phyloP scores from a whole-genome alignment of 176 grass and related monocot genomes.

The Oryza glaberrima region DNA sequence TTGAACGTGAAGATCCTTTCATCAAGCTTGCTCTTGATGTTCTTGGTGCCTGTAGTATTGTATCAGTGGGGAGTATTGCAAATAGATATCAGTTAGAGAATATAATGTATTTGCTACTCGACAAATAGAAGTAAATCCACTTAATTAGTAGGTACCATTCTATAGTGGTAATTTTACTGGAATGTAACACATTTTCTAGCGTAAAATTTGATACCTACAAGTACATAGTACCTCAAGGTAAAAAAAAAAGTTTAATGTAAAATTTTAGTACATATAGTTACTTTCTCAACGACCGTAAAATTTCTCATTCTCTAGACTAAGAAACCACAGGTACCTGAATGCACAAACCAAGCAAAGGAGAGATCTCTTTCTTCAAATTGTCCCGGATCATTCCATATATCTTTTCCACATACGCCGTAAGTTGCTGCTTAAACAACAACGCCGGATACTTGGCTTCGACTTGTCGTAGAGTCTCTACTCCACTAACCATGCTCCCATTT shows the following conservation, averaged over 20 bases:
- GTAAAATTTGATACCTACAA: too few species aligned
- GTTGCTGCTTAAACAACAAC: constrained; percentile 93
- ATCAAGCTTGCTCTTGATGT: constrained; percentile 98
- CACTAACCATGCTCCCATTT: constrained; percentile 78
- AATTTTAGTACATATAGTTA: too few species aligned
- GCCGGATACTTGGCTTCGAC: constrained; percentile 98
- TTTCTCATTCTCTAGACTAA: constrained; percentile 12
- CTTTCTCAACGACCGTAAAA: too few species aligned
- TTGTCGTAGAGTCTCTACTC: constrained; percentile 81
- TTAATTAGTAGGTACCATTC: neutral
- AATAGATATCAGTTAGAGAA: constrained; percentile 30
- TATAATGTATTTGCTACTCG: constrained; percentile 32
- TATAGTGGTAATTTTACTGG: too few species aligned
- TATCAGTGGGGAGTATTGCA: constrained; percentile 11
- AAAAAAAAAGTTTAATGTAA: too few species aligned
- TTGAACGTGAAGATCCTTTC: constrained; percentile 84
- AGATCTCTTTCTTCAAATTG: constrained; percentile 99
- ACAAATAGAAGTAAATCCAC: constrained; percentile 19
- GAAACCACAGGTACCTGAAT: constrained; percentile 77
- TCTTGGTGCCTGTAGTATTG: constrained; percentile 71
- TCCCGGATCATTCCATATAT: constrained; percentile 99
- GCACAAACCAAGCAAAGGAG: constrained; percentile 88
- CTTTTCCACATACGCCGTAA: constrained; percentile 97
- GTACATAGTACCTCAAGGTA: too few species aligned
- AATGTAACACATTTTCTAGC: too few species aligned